Base-by-base conservation (phyloP, 2,329 filamentous ascomycete genomes). In the Penicillium sp. region DNA sequence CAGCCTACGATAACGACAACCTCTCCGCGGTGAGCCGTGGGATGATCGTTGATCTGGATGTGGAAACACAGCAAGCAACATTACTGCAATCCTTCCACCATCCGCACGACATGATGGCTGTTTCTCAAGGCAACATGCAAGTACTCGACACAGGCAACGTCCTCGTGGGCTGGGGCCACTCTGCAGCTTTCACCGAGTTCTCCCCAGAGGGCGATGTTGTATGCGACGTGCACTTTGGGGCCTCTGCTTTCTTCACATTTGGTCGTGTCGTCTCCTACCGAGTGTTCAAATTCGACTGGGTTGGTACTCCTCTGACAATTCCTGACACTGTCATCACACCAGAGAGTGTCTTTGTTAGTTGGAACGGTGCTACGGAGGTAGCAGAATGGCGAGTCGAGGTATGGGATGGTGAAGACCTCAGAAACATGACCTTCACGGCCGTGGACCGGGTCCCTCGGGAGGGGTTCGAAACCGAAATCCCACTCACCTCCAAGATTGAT, bases 191-290 rank as follows among this genome's bases (percentile, higher is more conserved):
- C 57, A 81, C 78, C 21, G 82, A 85, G 64, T 83, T 64, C 52
- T 65, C 59, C 5, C 40, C 45, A 2, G 56, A 66, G 6, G 68
- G 68, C 2, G 58, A 63, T 11, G 25, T 71, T 10, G 34, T 68
- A 38, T 71, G 68, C 48, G 55, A 71, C 40, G 62, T 59, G 27
- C 62, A 68, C 9, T 76, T 74, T 7, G 78, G 74, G 15, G 79
- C 79, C 36, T 82, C 78, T 21, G 76, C 79, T 39, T 70, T 75
- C 48, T 67, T 82, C 57, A 68, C 70, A 10, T 69, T 82, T 29
- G 75, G 80, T 44, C 66, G 77, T 10, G 77, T 83, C 2, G 78
- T 81, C 67, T 84, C 81, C 51, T 87, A 87, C 63, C 79, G 84
- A 19, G 80, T 78, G 0, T 81, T 81, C 72, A 83, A 82, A 63